Conservation (phyloP, 495 filamentous ascomycete species). For the Cenococcum geophilum region DNA sequence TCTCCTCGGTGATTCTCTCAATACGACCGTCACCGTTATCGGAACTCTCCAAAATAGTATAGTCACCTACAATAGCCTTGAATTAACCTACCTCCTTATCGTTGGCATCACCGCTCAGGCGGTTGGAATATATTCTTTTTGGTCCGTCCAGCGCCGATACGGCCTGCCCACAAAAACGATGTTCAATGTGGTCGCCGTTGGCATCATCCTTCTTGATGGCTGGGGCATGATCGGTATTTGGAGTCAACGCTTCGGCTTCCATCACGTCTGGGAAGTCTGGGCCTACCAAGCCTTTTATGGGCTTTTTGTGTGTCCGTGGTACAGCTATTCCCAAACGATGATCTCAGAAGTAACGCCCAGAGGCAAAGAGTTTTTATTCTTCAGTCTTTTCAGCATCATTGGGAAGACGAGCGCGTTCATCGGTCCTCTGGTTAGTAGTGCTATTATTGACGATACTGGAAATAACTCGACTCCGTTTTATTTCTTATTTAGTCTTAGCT, state of each 20-base stretch:
- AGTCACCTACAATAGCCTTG: slow-evolving; percentile 54
- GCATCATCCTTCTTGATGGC: slow-evolving; percentile 53
- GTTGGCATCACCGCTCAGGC: slow-evolving; percentile 59
- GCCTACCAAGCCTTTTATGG: slow-evolving; percentile 60
- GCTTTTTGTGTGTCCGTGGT: slow-evolving; percentile 62
- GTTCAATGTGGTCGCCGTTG: slow-evolving; percentile 54
- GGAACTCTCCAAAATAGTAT: slow-evolving; percentile 57
- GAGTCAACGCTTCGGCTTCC: slow-evolving; percentile 56
- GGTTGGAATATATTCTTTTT: slow-evolving; percentile 56
- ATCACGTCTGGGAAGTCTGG: slow-evolving; percentile 59
- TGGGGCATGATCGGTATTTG: slow-evolving; percentile 67
- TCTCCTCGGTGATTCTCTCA: slow-evolving; percentile 57
- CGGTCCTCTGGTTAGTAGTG: slow-evolving; percentile 56
- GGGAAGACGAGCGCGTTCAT: slow-evolving; percentile 61
- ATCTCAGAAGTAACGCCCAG: slow-evolving; percentile 60
- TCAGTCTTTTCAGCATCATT: slow-evolving; percentile 59
- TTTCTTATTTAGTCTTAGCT: slow-evolving; percentile 54
- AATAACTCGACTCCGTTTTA: slow-evolving; percentile 58
- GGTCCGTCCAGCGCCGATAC: slow-evolving; percentile 51
- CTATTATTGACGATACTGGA: slow-evolving; percentile 57
- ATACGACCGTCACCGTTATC: slow-evolving; percentile 64
- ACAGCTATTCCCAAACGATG: slow-evolving; percentile 63
- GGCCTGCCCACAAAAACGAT: slow-evolving; percentile 53
- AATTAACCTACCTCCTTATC: slow-evolving; percentile 56
- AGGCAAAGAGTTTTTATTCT: slow-evolving; percentile 62